Conservation (phyloP, 2,329 filamentous ascomycete species). For the Sclerotinia nivalis region DNA sequence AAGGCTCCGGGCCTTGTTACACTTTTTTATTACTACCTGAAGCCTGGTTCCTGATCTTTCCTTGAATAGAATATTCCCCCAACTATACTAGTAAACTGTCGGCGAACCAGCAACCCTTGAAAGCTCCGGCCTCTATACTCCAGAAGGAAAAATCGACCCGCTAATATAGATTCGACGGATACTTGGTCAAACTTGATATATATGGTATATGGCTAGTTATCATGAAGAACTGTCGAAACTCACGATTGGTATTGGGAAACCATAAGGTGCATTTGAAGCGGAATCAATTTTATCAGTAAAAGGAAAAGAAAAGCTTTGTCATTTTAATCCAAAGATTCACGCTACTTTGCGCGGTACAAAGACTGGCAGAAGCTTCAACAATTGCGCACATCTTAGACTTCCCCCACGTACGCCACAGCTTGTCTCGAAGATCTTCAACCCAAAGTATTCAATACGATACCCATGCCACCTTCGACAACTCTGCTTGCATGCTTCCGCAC, state of each 20-base stretch:
- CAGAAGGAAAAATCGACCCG: slow-evolving; percentile 21
- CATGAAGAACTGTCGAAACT: slow-evolving; percentile 38
- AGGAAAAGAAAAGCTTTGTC: slow-evolving; percentile 16
- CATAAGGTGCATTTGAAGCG: slow-evolving; percentile 31
- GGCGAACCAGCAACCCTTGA: slow-evolving; percentile 10
- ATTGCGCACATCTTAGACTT: slow-evolving; percentile 24
- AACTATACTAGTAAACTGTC: slow-evolving; percentile 7
- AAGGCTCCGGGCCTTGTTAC: not conserved
- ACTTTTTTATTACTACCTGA: not conserved
- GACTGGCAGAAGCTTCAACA: slow-evolving; percentile 23
- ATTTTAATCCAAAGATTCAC: slow-evolving; percentile 12
- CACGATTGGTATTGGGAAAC: slow-evolving; percentile 37
- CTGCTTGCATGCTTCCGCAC: slow-evolving; percentile 21
- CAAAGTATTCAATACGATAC: slow-evolving; percentile 16
- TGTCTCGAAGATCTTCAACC: slow-evolving; percentile 18
- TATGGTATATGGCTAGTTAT: slow-evolving; percentile 33
- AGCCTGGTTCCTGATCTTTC: slow-evolving; percentile 3
- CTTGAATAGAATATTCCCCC: slow-evolving; percentile 5
- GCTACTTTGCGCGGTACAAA: slow-evolving; percentile 23
- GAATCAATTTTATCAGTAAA: slow-evolving; percentile 19
- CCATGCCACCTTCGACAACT: slow-evolving; percentile 22
- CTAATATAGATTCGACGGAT: slow-evolving; percentile 19
- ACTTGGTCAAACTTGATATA: slow-evolving; percentile 22
- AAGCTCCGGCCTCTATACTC: slow-evolving; percentile 15
- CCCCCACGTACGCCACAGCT: slow-evolving; percentile 23